These are phyloP conservation scores for Moringa oleifera DNA, from an alignment of 345 rosid genomes.

Conservation along the genomic window DNA sequence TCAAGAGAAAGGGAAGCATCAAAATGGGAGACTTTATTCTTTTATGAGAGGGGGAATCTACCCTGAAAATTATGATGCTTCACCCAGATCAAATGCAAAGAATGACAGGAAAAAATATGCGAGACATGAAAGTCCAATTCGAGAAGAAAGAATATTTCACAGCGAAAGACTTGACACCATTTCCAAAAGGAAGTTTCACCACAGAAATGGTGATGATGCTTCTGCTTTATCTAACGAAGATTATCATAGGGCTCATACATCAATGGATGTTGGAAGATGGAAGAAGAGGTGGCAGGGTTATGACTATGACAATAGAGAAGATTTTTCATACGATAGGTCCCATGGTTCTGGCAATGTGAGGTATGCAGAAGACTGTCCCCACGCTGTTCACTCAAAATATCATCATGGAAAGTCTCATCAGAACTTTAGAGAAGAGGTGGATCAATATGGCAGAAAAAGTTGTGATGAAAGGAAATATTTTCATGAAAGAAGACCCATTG, in stretches of 20 bases:
- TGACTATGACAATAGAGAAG: constrained; percentile 19
- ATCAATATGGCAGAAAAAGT: constrained; percentile 21
- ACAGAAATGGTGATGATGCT: constrained; percentile 14
- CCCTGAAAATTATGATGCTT: constrained; percentile 19
- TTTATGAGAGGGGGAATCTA: constrained; percentile 16
- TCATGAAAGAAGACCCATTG: constrained; percentile 21
- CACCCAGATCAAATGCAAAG: constrained; percentile 19
- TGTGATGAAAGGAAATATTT: constrained; percentile 22
- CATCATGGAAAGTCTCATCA: constrained; percentile 18
- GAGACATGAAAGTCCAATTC: constrained; percentile 15
- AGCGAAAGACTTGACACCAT: constrained; percentile 3
- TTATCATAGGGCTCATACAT: constrained; percentile 22
- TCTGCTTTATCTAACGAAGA: constrained; percentile 16
- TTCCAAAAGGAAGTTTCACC: constrained; percentile 7
- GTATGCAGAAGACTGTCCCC: constrained; percentile 19
- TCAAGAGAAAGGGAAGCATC: constrained; percentile 15
- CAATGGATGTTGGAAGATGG: constrained; percentile 24
- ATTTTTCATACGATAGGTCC: constrained; percentile 22
- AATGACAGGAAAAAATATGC: constrained; percentile 12
- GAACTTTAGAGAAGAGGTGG: constrained; percentile 24
- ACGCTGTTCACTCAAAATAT: constrained; percentile 13
- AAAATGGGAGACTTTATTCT: constrained; percentile 19
- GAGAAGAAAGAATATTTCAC: constrained; percentile 16
- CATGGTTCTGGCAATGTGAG: constrained; percentile 24
- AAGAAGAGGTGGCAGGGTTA: constrained; percentile 22